A percentile compares a stretch with the other conserved stretches of the same genome.
Conservation (phyloP, 2,329 filamentous ascomycete genomes). For the Colletotrichum musicola region DNA sequence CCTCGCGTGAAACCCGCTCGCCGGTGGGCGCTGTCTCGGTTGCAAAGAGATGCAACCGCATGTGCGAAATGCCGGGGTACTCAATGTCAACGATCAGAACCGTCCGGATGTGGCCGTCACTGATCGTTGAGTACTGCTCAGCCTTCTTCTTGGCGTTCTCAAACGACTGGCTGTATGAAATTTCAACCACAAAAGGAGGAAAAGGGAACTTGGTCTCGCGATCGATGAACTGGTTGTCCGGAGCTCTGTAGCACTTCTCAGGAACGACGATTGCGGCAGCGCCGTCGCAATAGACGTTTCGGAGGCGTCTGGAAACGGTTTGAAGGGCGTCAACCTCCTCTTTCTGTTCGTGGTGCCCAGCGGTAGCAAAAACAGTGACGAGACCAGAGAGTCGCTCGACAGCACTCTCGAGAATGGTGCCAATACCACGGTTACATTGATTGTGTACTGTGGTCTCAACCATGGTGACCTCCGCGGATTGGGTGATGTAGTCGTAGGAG, state of each 20-base stretch:
- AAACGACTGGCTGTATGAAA: neutral
- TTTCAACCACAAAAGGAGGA: slow-evolving; percentile 2
- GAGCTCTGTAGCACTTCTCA: neutral
- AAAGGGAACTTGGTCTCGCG: neutral
- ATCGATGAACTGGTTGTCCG: slow-evolving; percentile 1
- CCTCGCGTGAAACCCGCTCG: neutral
- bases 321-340: neutral
- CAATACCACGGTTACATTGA: neutral
- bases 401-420: neutral
- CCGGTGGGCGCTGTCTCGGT: neutral
- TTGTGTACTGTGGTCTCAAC: neutral
- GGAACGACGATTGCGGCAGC: neutral
- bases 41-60: neutral
- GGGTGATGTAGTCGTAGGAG: neutral
- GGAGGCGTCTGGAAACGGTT: neutral
- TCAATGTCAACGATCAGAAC: neutral
- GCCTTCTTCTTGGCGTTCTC: neutral
- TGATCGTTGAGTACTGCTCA: neutral
- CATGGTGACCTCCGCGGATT: neutral
- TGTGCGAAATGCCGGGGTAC: neutral
- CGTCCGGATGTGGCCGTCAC: neutral
- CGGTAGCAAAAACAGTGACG: neutral
- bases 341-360: neutral
- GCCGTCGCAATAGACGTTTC: neutral
- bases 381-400: neutral